A percentile compares a stretch with the other conserved stretches of the same genome.
phyloP scores from a whole-genome alignment of 352 stramenopile genomes.

The Chrysophaeum taylorii region DNA sequence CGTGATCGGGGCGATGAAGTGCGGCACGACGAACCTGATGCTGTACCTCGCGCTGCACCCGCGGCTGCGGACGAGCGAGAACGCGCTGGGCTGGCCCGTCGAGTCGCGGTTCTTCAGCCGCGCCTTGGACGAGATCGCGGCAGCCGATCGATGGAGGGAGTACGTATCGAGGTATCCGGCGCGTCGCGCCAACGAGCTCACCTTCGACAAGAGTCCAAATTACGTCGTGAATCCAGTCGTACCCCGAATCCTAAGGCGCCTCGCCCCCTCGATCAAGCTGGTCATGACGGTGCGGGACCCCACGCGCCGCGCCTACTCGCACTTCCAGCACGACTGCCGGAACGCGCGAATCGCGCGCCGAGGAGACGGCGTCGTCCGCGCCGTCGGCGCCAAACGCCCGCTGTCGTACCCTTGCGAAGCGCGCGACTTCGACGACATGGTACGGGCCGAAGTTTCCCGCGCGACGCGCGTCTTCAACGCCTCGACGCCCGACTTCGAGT shows the following conservation, averaged over 20 bases:
- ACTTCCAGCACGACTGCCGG: conserved; percentile 16
- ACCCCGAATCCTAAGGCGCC: background rate
- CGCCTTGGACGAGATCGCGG: background rate
- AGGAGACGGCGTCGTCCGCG: background rate
- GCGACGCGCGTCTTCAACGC: too few relatives aligned
- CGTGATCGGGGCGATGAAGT: conserved; percentile 15
- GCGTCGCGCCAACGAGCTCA: background rate
- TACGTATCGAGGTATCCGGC: background rate
- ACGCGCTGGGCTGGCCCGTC: background rate
- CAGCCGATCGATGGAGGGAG: background rate
- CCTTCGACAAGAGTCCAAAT: conserved; percentile 10
- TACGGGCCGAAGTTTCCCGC: background rate
- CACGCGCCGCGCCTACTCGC: background rate
- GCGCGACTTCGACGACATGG: background rate
- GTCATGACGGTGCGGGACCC: background rate
- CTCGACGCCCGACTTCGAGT: background rate
- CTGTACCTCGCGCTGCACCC: conserved; percentile 10
- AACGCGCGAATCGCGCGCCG: background rate
- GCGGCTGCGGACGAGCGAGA: conserved; percentile 1
- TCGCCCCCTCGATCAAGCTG: background rate
- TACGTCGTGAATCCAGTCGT: conserved; percentile 2
- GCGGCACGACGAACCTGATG: conserved; percentile 13
- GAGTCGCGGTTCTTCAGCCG: background rate
- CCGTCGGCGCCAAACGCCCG: background rate
- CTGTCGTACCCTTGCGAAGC: background rate